Base-by-base conservation (phyloP, 805 yeast genomes). In the Candida broadrunensis region DNA sequence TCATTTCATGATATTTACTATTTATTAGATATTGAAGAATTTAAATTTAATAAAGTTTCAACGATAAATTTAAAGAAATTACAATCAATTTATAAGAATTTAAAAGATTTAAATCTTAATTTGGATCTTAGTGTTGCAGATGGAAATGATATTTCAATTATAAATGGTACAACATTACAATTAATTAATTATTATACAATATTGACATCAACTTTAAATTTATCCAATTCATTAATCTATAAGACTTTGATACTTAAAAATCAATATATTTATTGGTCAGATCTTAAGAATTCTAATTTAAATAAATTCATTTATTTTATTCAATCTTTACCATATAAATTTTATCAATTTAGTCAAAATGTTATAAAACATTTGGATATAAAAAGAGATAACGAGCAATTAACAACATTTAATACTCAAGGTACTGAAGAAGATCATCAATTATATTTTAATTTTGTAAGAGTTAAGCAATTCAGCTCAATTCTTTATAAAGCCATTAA, bases 261-360 rank as follows among this genome's bases (percentile, higher is more conserved):
- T 25, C 61, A 69, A 35, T 44, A 61, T 44, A 50, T 54, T 4
- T 70, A 68, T 45, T 70, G 74, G 74, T 49, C 54, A 11, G 52
- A 49, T 11, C 36, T 70, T 30, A 48, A 48, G 24, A 41, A 47
- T 24, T 63, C 70, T 5, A 33, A 50, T 7, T 38, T 48, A 34
- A 44, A 50, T 33, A 67, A 65, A 43, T 20, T 54, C 19, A 35
- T 61, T 11, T 70, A 64, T 47, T 61, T 62, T 8, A 43, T 68
- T 2, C 74, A 70, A 41, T 56, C 61, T 5, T 40, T 55, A 8
- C 75, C 75, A 1, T 32, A 49, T n/a, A 55, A 54, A 30, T 13
- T 56, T 5, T 55, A 46, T 37, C 42, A 44, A n/a, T 51, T 56
- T 19, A 43, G 39, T n/a, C 33, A 20, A 18, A 15, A 36, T 29